Base-by-base conservation (phyloP, 1,284 basidiomycete genomes). In the Pholiota adiposa region DNA sequence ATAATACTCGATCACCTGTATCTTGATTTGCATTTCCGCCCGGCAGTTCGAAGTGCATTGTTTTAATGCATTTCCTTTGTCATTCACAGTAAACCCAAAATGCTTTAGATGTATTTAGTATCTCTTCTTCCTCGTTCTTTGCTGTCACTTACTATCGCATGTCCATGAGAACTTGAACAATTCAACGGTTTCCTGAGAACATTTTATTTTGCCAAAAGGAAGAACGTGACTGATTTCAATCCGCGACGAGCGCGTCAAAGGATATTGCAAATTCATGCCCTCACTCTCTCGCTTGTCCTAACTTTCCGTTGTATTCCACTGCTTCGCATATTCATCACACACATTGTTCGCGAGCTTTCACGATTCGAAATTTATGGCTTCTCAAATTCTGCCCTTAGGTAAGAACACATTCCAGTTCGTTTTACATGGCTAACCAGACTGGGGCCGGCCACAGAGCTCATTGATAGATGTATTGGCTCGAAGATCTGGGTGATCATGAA, bases 401-500 rank as follows among this genome's bases (percentile, higher is more conserved):
- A 43, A 41, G 19, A 33, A 48, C 31, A 21, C 18, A 12, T 40
- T 27, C 23, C 7, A 19, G 7, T 9, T 29, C 29, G 9, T 16
- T 56, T 12, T 33, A 11, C 23, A 9, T 11, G 16, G 21, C 33
- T 36, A 16, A 29, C 12, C 7, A 34, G 14, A n/a, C 29, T 27
- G 16, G n/a, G 6, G 2, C 8, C 16, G 46, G 5, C 14, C 33
- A 18, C 49, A 95, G 93, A 98, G 75, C 83, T 98, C 48, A 95
- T 98, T 70, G 96, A 98, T 75, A 85, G 91, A 73, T 97, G 96
- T 72, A 97, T 97, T 72, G 96, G 96, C 59, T 95, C 93, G 36
- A 85, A 88, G 56, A 96, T 98, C 72, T 96, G 94, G 93, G 96
- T 98, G 67, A 87, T 98, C 74, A 97, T 96, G 93, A 97, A 97